Evolutionary conservation across 441 rosid species (phyloP).

Genomic region (Erodium moschatum): DNA sequence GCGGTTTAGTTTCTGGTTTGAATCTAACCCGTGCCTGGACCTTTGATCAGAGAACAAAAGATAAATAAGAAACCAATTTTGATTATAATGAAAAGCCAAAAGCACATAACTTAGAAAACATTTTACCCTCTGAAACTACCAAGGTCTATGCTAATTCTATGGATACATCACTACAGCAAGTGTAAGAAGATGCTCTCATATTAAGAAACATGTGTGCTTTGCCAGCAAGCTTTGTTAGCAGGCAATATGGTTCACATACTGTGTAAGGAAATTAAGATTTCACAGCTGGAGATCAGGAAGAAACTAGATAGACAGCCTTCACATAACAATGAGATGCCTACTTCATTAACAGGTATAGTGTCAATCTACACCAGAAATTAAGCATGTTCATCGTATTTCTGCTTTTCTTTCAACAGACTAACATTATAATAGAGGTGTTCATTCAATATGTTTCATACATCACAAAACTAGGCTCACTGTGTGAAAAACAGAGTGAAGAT

Average conservation of each 20-base stretch:
- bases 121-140: neutral
- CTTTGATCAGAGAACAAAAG: slow-evolving; percentile 31
- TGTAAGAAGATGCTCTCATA: neutral
- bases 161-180: neutral
- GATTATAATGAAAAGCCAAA: slow-evolving; percentile 5
- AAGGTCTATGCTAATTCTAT: neutral
- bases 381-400: neutral
- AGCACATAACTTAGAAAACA: neutral
- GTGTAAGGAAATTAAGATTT: neutral
- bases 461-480: neutral
- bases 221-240: neutral
- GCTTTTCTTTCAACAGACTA: neutral
- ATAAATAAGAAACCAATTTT: slow-evolving; percentile 11
- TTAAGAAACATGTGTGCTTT: neutral
- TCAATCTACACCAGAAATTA: neutral
- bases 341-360: neutral
- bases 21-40: slow-evolving; percentile 52
- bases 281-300: neutral
- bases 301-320: neutral
- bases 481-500: neutral
- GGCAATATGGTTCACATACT: neutral
- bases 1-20: slow-evolving; percentile 49
- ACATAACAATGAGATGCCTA: slow-evolving; percentile 4
- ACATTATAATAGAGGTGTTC: neutral
- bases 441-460: neutral